Evolutionary conservation across 2,329 filamentous ascomycete species (phyloP).

Genomic region (Hymenoscyphus fructigenus): DNA sequence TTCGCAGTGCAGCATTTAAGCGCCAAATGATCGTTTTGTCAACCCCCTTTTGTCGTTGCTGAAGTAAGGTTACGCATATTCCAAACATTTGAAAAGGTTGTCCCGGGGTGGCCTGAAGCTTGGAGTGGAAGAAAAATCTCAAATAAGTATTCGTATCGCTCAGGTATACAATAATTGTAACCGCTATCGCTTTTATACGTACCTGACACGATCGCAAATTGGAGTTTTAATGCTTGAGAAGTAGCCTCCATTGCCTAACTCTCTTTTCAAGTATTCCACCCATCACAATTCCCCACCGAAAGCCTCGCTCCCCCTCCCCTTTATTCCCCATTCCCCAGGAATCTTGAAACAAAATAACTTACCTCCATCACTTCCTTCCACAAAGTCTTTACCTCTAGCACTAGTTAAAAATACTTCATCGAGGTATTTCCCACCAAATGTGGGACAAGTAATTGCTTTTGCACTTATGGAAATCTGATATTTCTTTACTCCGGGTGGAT

Average conservation of each 20-base stretch:
- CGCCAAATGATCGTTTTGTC: too few relatives aligned
- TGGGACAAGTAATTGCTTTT: neutral
- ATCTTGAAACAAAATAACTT: neutral
- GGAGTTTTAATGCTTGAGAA: too few relatives aligned
- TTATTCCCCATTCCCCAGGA: neutral
- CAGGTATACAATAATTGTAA: too few relatives aligned
- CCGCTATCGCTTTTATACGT: too few relatives aligned
- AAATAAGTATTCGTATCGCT: too few relatives aligned
- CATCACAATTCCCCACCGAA: neutral
- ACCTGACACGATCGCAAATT: too few relatives aligned
- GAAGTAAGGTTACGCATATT: too few relatives aligned
- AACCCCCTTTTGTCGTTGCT: too few relatives aligned
- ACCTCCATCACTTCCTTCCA: neutral
- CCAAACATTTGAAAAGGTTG: too few relatives aligned
- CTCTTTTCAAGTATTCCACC: neutral
- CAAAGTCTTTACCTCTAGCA: neutral
- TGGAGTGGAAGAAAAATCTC: too few relatives aligned
- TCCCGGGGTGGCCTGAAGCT: too few relatives aligned
- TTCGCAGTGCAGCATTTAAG: too few relatives aligned
- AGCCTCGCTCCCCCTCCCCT: neutral
- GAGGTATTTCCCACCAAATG: neutral
- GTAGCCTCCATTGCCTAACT: neutral
- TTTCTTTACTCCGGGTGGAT: neutral
- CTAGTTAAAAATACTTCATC: constrained; percentile 1
- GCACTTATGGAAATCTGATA: neutral